These are phyloP conservation scores for Corylus avellana DNA, from an alignment of 306 rosid species.

Conservation along the genomic window DNA sequence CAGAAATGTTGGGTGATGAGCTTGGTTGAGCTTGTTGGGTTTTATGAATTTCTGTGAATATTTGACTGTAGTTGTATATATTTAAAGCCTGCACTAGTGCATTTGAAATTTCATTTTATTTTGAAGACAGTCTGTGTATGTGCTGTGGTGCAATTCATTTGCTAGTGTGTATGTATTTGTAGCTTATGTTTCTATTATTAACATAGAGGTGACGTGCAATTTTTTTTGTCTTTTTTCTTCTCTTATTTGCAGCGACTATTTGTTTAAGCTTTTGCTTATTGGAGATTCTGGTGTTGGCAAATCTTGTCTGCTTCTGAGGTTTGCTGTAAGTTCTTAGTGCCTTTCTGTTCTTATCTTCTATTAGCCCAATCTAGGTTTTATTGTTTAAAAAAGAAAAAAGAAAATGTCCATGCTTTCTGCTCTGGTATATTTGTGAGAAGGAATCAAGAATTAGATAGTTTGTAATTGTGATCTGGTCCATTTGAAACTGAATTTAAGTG, in stretches of 20 bases:
- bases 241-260: slow-evolving; percentile 69
- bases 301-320: slow-evolving; percentile 98
- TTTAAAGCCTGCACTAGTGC: background rate
- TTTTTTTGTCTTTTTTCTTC: slow-evolving; percentile 14
- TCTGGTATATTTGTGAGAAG: background rate
- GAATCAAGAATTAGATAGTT: background rate
- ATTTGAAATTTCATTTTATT: background rate
- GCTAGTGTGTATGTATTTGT: background rate
- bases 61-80: background rate
- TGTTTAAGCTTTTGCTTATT: slow-evolving; percentile 94
- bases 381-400: background rate
- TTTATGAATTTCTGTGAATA: background rate
- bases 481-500: background rate
- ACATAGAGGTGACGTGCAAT: background rate
- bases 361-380: background rate
- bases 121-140: background rate
- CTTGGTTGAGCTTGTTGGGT: background rate
- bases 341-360: background rate
- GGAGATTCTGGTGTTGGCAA: slow-evolving; percentile 99
- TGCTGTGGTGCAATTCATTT: background rate
- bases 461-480: background rate
- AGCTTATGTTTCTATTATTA: background rate
- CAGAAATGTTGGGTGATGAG: background rate
- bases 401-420: background rate
- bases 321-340: slow-evolving; percentile 76